Evolutionary conservation across 257 asterid genomes (phyloP).

Genomic region (Jacaranda copaia): DNA sequence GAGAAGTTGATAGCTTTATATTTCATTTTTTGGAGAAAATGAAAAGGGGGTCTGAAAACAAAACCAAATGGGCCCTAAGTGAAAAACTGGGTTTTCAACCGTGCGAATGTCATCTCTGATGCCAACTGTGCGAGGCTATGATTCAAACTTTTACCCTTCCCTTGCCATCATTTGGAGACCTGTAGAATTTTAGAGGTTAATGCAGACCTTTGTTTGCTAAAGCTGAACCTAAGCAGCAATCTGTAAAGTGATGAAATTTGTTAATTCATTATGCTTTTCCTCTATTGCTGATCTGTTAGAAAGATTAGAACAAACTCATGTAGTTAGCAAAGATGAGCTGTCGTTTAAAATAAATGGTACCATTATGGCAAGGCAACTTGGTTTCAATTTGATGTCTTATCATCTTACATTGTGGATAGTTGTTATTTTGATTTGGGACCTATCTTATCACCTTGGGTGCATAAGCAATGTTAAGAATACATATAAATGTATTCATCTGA

Average conservation of each 20-base stretch:
- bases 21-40: no score
- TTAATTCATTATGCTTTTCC: not conserved
- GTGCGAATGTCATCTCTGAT: no score
- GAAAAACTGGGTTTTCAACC: no score
- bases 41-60: no score
- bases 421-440: not conserved
- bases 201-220: not conserved
- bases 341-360: not conserved
- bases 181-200: not conserved
- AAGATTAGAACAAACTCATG: slow-evolving; percentile 8
- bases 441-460: not conserved
- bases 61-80: no score
- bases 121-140: no score
- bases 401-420: slow-evolving; percentile 7
- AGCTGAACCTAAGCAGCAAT: slow-evolving; percentile 2
- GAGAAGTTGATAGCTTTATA: no score
- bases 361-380: not conserved
- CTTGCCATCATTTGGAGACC: no score
- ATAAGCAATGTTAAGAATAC: not conserved
- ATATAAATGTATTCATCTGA: not conserved
- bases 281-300: slow-evolving; percentile 10
- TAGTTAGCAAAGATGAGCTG: not conserved
- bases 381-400: not conserved
- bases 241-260: not conserved
- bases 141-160: no score